Evolutionary conservation across 306 rosid genomes (phyloP), one percentile per base, ranked within the genome.

Genomic region (Cyamopsis tetragonoloba): DNA sequence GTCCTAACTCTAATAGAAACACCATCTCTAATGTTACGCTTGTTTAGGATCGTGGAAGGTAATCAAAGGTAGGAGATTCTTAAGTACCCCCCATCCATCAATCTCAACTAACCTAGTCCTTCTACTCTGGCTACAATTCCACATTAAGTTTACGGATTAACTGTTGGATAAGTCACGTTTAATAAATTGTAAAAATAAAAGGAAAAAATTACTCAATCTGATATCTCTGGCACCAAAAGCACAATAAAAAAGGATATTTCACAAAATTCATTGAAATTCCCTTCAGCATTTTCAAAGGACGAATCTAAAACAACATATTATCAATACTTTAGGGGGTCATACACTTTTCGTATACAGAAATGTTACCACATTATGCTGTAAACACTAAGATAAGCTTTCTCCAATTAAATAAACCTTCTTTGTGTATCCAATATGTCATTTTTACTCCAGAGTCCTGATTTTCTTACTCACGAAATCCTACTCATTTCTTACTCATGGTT

Each of bases 211-310:
- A 68, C 42, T 15, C 2, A 57, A 10, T 50, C 5, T 62, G 55
- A 24, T 10, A 63, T 70, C 28, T 34, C 61, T 54, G 34, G 51
- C 58, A 35, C 43, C 32, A 13, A 68, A 61, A 76, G 48, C n/a
- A n/a, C n/a, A n/a, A n/a, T 6, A 5, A 34, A 26, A 32, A 59
- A 4, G 39, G 51, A 7, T 6, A 42, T 15, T 11, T 11, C 42
- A 32, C 7, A 47, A 72, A 66, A 57, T 46, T 26, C 46, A 17
- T 35, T 3, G 13, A 39, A 31, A 6, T 3, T 34, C 20, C 12
- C 41, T 35, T 5, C 71, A 12, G 7, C 5, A 10, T 56, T 53
- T 55, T 27, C 41, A 62, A 62, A 70, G n/a, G 14, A n/a, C 6
- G 0, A 47, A 42, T 30, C 57, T 43, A 42, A 61, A 60, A 61